phyloP scores from a whole-genome alignment of 352 stramenopile genomes.

The Globisporangium emineosum region DNA sequence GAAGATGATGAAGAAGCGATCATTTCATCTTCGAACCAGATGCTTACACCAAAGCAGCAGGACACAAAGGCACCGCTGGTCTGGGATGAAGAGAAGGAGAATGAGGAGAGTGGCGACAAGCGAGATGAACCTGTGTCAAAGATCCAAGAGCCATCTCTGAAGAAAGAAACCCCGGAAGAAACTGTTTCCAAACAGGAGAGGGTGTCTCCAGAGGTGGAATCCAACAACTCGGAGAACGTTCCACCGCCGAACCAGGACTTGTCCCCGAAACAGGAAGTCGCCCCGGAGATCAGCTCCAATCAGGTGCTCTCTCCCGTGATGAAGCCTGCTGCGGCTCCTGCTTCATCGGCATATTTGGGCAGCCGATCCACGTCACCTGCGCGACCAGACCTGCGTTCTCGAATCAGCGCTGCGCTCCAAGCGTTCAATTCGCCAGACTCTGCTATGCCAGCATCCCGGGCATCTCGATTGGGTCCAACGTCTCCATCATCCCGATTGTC shows the following conservation, averaged over 20 bases:
- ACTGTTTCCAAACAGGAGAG: neutral
- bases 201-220: neutral
- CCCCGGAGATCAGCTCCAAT: neutral
- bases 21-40: slow-evolving; percentile 3
- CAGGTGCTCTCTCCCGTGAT: slow-evolving; percentile 4
- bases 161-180: neutral
- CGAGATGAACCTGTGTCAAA: neutral
- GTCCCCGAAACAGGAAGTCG: neutral
- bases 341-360: slow-evolving; percentile 1
- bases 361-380: slow-evolving; percentile 7
- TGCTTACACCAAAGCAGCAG: slow-evolving; percentile 3
- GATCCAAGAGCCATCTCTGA: slow-evolving; percentile 7
- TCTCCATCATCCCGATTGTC: neutral
- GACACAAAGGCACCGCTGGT: slow-evolving; percentile 1
- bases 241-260: neutral
- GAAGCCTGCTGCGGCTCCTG: neutral
- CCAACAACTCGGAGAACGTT: neutral
- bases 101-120: neutral
- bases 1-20: slow-evolving; percentile 15
- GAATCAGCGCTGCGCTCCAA: slow-evolving; percentile 14
- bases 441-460: neutral
- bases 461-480: neutral
- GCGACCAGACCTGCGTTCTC: slow-evolving; percentile 10
- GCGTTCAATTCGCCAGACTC: slow-evolving; percentile 8
- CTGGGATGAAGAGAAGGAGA: slow-evolving; percentile 9